Conservation (phyloP, 2,329 filamentous ascomycete species). For the Colletotrichum agaves region DNA sequence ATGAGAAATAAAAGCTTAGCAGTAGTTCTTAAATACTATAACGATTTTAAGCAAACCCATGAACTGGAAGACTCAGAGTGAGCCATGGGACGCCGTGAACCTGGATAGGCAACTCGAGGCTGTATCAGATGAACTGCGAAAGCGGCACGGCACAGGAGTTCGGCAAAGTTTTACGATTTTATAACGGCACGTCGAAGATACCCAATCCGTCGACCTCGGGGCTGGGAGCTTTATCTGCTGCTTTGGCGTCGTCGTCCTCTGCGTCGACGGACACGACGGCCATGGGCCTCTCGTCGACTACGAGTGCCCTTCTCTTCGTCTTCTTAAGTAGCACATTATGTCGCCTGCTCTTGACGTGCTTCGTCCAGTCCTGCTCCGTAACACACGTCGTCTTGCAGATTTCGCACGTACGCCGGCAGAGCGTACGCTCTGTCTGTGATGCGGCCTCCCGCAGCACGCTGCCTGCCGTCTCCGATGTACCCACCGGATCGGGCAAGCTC, state of each 20-base stretch:
- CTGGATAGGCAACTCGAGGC: no score
- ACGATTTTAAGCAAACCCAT: no score
- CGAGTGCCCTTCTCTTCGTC: conserved; percentile 52
- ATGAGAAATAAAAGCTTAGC: no score
- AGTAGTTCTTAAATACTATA: no score
- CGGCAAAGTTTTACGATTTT: conserved; percentile 9
- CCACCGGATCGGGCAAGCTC: conserved; percentile 61
- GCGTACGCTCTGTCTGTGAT: conserved; percentile 62
- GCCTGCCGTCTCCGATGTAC: conserved; percentile 59
- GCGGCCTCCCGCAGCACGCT: conserved; percentile 65
- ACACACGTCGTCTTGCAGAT: conserved; percentile 74
- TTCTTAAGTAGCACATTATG: conserved; percentile 49
- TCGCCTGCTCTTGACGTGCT: conserved; percentile 50
- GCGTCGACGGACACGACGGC: conserved; percentile 19
- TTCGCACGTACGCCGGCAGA: conserved; percentile 73
- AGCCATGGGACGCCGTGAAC: no score
- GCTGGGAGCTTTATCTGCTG: conserved; percentile 16
- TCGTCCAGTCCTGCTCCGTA: conserved; percentile 61
- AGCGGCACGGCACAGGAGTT: neutral
- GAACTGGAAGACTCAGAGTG: no score
- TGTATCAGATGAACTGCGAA: conserved; percentile 12
- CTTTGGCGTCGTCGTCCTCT: neutral
- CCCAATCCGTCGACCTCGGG: conserved; percentile 17
- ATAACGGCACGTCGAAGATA: conserved; percentile 20
- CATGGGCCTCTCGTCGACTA: conserved; percentile 39